Conservation (phyloP, 257 asterid species). For the Solanum corneliomulleri region DNA sequence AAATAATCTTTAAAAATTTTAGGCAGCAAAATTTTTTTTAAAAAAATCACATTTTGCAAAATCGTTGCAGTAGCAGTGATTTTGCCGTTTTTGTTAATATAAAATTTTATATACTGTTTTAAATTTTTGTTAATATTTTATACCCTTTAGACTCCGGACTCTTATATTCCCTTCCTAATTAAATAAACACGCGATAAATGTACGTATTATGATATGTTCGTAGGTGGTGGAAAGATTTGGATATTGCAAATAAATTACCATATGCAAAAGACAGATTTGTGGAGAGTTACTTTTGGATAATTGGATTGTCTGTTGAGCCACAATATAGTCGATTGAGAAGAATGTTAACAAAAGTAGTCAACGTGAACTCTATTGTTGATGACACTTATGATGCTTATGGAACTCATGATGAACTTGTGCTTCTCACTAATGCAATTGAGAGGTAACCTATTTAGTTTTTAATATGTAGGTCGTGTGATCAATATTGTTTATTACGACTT, state of each 20-base stretch:
- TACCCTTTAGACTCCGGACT: no score
- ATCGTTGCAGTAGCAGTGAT: no score
- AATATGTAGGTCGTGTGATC: neutral
- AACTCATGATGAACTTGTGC: neutral
- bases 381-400: neutral
- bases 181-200: neutral
- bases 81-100: no score
- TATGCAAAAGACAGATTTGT: slow-evolving; percentile 24
- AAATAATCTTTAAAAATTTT: no score
- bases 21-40: no score
- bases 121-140: no score
- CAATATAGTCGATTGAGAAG: slow-evolving; percentile 1
- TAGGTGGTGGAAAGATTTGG: slow-evolving; percentile 32
- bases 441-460: neutral
- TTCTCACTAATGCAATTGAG: neutral
- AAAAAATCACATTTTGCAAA: no score
- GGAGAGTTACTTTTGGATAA: slow-evolving; percentile 20
- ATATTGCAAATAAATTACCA: neutral
- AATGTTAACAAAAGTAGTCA: neutral
- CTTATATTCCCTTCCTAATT: neutral
- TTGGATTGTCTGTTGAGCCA: slow-evolving; percentile 24
- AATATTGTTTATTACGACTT: no score
- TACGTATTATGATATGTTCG: neutral
- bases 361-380: neutral
- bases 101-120: no score